Evolutionary conservation across 2,329 filamentous ascomycete species (phyloP), one percentile per base, ranked within the genome.

Genomic region (Keithomyces neogunnii): DNA sequence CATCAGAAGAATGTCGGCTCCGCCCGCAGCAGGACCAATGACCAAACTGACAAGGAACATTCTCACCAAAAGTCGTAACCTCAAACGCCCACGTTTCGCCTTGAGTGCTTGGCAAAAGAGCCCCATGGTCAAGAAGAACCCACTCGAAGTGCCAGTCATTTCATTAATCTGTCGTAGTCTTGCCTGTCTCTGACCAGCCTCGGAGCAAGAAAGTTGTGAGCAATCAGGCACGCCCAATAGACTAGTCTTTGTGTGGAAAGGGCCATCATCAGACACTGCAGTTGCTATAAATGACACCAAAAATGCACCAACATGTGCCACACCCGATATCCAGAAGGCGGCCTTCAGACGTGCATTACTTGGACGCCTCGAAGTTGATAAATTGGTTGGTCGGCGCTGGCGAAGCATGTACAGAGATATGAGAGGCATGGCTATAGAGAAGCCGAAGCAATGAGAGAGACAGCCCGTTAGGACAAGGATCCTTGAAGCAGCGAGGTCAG

Each of bases 91-190:
- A 4, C 39, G 11, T 0, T 19, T 31, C 3, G 35, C 29, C 31
- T 49, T 39, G 1, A 54, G 48, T 5, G 3, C 30, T 3, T 39
- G 48, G 26, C 29, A 38, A 10, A 53, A 44, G 28, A 54, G 33
- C 1, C 48, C 52, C 2, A 47, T 32, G 5, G 50, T 45, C 48
- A 56, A 39, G 48, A 56, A 56, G 32, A 54, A 56, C 5, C 54
- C 54, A 32, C 54, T 54, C 13, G 54, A 54, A 1, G 54, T 56
- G n/a, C 52, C 54, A 7, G 47, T 51, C 50, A 56, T 54, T 46
- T 56, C 54, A 45, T 56, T 56, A 35, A 56, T 53, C 48, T 56
- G 54, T 26, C 54, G 32, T 28, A 56, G 32, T 3, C 54, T 49
- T 3, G 54, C 54, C 29, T 56, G 30, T 10, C 47, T 38, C 26